Percentiles rank a stretch among this genome's conserved stretches.
Conservation (phyloP, 768 basidiomycete species). For the Fibroporia radiculosa region DNA sequence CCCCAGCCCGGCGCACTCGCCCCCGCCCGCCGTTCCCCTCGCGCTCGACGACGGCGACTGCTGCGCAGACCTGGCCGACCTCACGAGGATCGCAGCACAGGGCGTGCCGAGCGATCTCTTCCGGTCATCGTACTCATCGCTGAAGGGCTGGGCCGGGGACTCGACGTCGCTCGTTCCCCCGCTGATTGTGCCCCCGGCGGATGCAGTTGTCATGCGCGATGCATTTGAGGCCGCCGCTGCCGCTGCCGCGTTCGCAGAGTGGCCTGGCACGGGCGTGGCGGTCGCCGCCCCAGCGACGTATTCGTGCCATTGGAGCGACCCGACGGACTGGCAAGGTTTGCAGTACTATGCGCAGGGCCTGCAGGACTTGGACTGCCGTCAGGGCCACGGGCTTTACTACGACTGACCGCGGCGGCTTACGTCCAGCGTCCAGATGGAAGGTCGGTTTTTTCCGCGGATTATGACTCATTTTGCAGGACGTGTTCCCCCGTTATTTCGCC, state of each 20-base stretch:
- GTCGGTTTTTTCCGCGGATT: not conserved
- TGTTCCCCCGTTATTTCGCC: not conserved
- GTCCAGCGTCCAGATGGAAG: not conserved
- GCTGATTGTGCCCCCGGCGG: conserved; percentile 12
- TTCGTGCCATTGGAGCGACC: conserved; percentile 4
- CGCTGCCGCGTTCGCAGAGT: conserved; percentile 11
- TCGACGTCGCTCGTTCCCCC: conserved; percentile 7
- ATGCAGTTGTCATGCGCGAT: conserved; percentile 15
- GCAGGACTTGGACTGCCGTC: conserved; percentile 13
- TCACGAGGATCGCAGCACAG: not conserved
- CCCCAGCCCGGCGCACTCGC: conserved; percentile 10
- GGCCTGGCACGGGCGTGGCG: conserved; percentile 3
- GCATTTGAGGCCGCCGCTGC: conserved; percentile 20
- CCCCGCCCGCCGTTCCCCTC: conserved; percentile 6
- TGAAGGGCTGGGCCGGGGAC: conserved; percentile 22
- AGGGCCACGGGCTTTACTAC: conserved; percentile 10
- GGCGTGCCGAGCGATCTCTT: not conserved
- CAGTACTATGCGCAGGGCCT: conserved; percentile 9
- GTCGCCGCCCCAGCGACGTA: conserved; percentile 4
- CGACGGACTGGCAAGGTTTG: conserved; percentile 3
- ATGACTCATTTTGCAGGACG: not conserved
- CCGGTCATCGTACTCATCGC: conserved; percentile 21
- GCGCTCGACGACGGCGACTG: conserved; percentile 8
- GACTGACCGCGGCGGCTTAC: not conserved
- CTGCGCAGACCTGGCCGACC: conserved; percentile 2